These are phyloP conservation scores for Podila epicladia DNA, from an alignment of 192 early-diverging fungal species.

Conservation along the genomic window DNA sequence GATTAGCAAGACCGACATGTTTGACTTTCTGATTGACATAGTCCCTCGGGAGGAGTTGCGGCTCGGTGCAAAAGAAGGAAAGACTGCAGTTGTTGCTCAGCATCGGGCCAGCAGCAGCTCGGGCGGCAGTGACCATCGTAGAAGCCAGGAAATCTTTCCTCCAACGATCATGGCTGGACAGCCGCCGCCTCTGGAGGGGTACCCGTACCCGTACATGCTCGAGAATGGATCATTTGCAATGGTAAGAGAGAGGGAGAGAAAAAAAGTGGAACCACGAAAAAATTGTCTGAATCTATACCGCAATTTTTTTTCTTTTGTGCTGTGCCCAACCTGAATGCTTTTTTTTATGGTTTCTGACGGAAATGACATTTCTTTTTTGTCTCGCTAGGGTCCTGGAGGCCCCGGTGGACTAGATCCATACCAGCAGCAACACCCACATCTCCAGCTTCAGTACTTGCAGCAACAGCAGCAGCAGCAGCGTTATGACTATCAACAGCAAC, in stretches of 20 bases:
- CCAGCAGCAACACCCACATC: constrained; percentile 34
- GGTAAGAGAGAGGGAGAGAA: constrained; percentile 9
- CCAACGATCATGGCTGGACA: neutral
- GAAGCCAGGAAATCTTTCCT: constrained; percentile 39
- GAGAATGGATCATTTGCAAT: constrained; percentile 30
- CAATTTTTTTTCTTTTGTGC: neutral
- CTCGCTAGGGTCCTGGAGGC: constrained; percentile 6
- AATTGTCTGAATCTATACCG: no score
- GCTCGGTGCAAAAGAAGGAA: constrained; percentile 22
- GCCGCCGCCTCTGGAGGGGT: constrained; percentile 26
- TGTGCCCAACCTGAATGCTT: neutral
- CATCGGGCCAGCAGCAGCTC: constrained; percentile 2
- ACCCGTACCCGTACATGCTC: constrained; percentile 39
- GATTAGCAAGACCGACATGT: constrained; percentile 91
- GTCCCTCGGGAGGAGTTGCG: constrained; percentile 87
- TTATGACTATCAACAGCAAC: neutral
- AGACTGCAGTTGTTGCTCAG: neutral
- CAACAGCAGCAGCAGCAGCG: constrained; percentile 26
- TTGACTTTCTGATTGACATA: constrained; percentile 98
- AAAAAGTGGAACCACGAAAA: neutral
- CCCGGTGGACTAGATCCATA: constrained; percentile 31
- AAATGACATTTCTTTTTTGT: neutral
- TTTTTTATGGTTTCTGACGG: neutral
- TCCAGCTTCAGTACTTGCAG: constrained; percentile 33
- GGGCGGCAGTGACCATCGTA: constrained; percentile 15